Evolutionary conservation across 164 flowering plant species (phyloP), one percentile per base, ranked within the genome.

Genomic region (Chimonanthus salicifolius): DNA sequence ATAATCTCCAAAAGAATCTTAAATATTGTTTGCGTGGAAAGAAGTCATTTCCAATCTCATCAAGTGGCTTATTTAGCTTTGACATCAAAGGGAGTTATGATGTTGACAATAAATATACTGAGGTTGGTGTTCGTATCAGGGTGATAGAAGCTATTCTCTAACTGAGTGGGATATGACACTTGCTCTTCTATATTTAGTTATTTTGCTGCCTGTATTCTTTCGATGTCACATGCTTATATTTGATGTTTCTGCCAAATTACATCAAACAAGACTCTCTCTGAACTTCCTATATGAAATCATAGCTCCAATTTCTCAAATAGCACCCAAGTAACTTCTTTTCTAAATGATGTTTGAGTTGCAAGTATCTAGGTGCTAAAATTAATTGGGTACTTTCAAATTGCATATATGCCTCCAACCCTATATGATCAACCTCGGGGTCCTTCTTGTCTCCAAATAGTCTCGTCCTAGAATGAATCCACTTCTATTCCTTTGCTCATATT

Each of bases 81-180:
- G 82, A 81, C 65, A 62, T 94, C 80, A 96, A 94, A 83, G 97
- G 95, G 49, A 82, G 84, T 45, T 84, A 75, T 67, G 79, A 84
- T 67, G 74, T 81, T 63, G 92, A 91, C 79, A 74, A 82, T 70
- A 88, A 91, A 15, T 84, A 94, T 44, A 82, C 58, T 69, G 72
- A 87, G 98, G 99, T 95, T 72, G 44, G 81, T 80, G 3, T 72
- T 73, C 65, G 49, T 21, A 50, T 60, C 16, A 74, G 63, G 20
- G 5, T 65, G 16, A 18, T 7, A 44, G 45, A 49, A 15, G 5
- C 71, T 69, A 49, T 16, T n/a, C 11, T 16, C 54, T 16, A 48
- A 68, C 45, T 47, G 33, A 9, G 69, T 43, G 43, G 33, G 15
- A 21, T 71, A 33, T 11, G 62, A 7, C 67, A 16, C 6, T 8